A percentile compares a stretch with the other conserved stretches of the same genome.
Conservation (phyloP, 1,139 yeast species). For the Candida smagusa region DNA sequence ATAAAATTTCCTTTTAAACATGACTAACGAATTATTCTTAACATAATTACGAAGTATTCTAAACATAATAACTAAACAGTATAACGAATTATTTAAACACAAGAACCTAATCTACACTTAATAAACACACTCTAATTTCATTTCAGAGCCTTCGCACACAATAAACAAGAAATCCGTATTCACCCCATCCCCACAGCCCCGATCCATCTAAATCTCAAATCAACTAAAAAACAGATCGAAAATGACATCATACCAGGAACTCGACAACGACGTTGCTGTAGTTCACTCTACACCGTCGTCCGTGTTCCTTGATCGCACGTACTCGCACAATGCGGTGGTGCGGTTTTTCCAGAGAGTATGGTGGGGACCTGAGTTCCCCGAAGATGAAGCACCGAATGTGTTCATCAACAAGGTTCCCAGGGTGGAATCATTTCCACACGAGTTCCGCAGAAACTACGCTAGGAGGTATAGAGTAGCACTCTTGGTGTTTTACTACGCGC, state of each 20-base stretch:
- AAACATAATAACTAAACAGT: too few relatives aligned
- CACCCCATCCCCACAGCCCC: too few relatives aligned
- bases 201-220: too few relatives aligned
- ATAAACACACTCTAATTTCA: too few relatives aligned
- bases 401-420: slow-evolving; percentile 16
- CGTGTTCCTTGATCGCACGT: background rate
- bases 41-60: too few relatives aligned
- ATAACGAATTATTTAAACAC: too few relatives aligned
- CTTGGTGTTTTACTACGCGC: slow-evolving; percentile 33
- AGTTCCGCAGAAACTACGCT: slow-evolving; percentile 29
- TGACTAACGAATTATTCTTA: too few relatives aligned
- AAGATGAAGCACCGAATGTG: slow-evolving; percentile 48
- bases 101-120: too few relatives aligned
- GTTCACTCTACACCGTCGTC: background rate
- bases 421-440: slow-evolving; percentile 45
- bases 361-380: slow-evolving; percentile 51
- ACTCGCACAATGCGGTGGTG: background rate
- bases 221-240: background rate
- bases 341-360: slow-evolving; percentile 23
- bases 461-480: slow-evolving; percentile 22
- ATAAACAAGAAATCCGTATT: too few relatives aligned
- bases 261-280: background rate
- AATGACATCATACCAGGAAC: background rate
- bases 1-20: too few relatives aligned
- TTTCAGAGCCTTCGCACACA: too few relatives aligned